phyloP scores from a whole-genome alignment of 352 stramenopile genomes.

The Globisporangium spinosum region DNA sequence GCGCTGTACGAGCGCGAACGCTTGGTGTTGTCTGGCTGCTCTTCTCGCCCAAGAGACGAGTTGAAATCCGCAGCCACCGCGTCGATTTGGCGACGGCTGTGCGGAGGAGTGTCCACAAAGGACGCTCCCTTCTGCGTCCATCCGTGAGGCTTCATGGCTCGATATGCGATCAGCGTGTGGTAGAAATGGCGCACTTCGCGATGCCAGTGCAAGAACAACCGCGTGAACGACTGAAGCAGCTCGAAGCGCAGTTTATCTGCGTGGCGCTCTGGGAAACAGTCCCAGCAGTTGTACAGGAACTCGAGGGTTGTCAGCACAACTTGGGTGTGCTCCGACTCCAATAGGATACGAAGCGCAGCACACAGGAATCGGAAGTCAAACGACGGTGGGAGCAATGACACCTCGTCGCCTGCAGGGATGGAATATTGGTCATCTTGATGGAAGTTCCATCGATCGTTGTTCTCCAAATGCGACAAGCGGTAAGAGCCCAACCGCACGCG shows the following conservation, averaged over 20 bases:
- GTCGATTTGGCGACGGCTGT: slow-evolving; percentile 85
- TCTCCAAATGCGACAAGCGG: slow-evolving; percentile 83
- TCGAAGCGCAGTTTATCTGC: slow-evolving; percentile 85
- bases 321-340: slow-evolving; percentile 83
- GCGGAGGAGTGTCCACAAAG: slow-evolving; percentile 85
- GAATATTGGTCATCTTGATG: slow-evolving; percentile 89
- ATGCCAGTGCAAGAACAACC: slow-evolving; percentile 86
- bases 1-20: slow-evolving; percentile 77
- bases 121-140: slow-evolving; percentile 84
- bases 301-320: slow-evolving; percentile 85
- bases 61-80: slow-evolving; percentile 86
- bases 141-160: slow-evolving; percentile 80
- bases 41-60: slow-evolving; percentile 69
- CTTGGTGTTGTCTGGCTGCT: slow-evolving; percentile 43
- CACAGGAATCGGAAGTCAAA: slow-evolving; percentile 89
- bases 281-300: slow-evolving; percentile 89
- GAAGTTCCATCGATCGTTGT: slow-evolving; percentile 90
- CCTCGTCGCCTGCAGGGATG: slow-evolving; percentile 83
- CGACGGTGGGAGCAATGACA: slow-evolving; percentile 78
- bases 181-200: slow-evolving; percentile 86
- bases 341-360: slow-evolving; percentile 69
- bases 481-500: slow-evolving; percentile 84
- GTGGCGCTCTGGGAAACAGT: slow-evolving; percentile 86
- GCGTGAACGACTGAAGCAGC: slow-evolving; percentile 70
- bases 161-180: slow-evolving; percentile 82